Percentiles rank a stretch among this genome's conserved stretches.
phyloP scores from a whole-genome alignment of 495 filamentous ascomycete species.

The Opeltia flavorubescens region DNA sequence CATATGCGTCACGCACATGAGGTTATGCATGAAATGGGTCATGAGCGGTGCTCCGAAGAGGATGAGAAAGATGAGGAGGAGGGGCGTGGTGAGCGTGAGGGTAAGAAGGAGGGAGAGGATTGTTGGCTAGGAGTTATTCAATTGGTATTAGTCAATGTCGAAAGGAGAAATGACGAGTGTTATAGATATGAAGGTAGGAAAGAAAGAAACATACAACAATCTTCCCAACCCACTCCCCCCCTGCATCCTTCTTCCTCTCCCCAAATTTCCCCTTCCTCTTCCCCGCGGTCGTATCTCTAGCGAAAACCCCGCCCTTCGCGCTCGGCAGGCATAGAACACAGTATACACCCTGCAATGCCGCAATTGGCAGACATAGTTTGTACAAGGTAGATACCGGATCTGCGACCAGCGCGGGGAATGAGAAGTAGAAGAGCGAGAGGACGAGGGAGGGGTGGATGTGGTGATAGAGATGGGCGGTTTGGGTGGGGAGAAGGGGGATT shows the following conservation, averaged over 20 bases:
- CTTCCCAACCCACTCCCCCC: slow-evolving; percentile 7
- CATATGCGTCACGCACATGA: slow-evolving; percentile 68
- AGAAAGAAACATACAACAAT: slow-evolving; percentile 21
- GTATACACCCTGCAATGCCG: slow-evolving; percentile 52
- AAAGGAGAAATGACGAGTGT: slow-evolving; percentile 17
- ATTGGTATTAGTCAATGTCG: slow-evolving; percentile 15
- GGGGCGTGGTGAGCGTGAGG: slow-evolving; percentile 47
- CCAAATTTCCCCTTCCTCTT: background rate
- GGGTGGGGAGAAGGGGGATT: slow-evolving; percentile 33
- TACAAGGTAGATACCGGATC: slow-evolving; percentile 56
- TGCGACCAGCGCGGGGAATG: slow-evolving; percentile 53
- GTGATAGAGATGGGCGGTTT: slow-evolving; percentile 34
- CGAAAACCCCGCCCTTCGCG: slow-evolving; percentile 22
- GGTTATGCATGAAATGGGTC: slow-evolving; percentile 63
- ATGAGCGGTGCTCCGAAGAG: slow-evolving; percentile 86
- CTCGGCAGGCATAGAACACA: slow-evolving; percentile 57
- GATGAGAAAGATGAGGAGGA: slow-evolving; percentile 51
- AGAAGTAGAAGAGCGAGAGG: slow-evolving; percentile 40
- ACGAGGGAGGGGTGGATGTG: slow-evolving; percentile 54
- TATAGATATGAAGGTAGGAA: background rate
- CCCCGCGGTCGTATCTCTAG: background rate
- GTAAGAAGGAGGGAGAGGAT: slow-evolving; percentile 47
- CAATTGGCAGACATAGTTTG: slow-evolving; percentile 44
- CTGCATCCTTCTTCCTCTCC: background rate
- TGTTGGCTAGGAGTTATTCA: slow-evolving; percentile 36